phyloP scores from a whole-genome alignment of 192 early-diverging fungal genomes.

The Mortierella alpina region DNA sequence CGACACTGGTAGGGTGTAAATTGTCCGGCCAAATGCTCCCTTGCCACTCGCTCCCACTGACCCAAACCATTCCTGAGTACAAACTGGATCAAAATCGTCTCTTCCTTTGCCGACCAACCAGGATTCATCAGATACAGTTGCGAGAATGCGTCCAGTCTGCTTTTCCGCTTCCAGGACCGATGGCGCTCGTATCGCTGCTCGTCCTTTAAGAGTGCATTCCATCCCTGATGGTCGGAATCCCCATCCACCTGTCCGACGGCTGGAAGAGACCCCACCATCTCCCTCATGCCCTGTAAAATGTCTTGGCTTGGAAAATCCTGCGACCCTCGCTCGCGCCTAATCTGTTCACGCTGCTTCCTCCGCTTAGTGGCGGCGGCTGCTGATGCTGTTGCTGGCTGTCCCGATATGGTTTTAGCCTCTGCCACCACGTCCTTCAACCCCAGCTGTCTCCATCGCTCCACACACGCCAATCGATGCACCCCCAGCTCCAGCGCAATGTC shows the following conservation, averaged over 20 bases:
- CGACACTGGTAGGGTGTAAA: slow-evolving; percentile 24
- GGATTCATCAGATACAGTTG: slow-evolving; percentile 35
- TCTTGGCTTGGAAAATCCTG: slow-evolving; percentile 2
- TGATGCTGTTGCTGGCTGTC: neutral
- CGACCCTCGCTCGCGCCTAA: neutral
- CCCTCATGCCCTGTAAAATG: slow-evolving; percentile 3
- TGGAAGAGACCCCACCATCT: neutral
- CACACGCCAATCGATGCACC: slow-evolving; percentile 29
- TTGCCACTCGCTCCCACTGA: slow-evolving; percentile 13
- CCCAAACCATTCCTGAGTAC: slow-evolving; percentile 28
- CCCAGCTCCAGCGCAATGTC: slow-evolving; percentile 27
- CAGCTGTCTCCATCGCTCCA: slow-evolving; percentile 31
- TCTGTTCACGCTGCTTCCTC: neutral
- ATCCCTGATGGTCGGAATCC: slow-evolving; percentile 17
- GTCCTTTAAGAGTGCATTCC: slow-evolving; percentile 21
- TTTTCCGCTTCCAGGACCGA: slow-evolving; percentile 19
- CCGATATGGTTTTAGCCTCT: neutral
- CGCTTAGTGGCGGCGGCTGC: neutral
- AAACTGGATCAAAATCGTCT: slow-evolving; percentile 28
- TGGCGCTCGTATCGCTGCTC: slow-evolving; percentile 14
- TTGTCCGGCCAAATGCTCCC: neutral
- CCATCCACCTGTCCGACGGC: slow-evolving; percentile 8
- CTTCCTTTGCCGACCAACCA: slow-evolving; percentile 42
- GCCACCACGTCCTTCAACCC: neutral
- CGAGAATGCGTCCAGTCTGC: slow-evolving; percentile 1